Conservation (phyloP, 768 basidiomycete species). For the Tephrocybe sp. region DNA sequence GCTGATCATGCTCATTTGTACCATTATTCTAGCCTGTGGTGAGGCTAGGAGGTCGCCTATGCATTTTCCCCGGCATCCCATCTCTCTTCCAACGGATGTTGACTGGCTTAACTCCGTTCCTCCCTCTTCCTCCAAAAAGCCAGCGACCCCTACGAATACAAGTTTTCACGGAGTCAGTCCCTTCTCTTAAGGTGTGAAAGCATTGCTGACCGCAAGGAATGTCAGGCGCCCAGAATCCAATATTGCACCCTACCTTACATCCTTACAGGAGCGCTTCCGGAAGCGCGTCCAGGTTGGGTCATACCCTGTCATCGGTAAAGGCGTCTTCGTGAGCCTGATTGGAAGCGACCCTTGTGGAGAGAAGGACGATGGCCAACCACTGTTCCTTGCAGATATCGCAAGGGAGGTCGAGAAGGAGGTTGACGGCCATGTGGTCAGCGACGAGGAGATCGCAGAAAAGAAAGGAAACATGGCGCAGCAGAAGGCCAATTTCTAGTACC, state of each 20-base stretch:
- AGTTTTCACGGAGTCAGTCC: slow-evolving; percentile 73
- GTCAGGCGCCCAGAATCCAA: slow-evolving; percentile 73
- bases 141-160: slow-evolving; percentile 79
- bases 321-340: slow-evolving; percentile 74
- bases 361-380: slow-evolving; percentile 47
- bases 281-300: slow-evolving; percentile 82
- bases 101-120: slow-evolving; percentile 64
- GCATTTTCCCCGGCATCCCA: slow-evolving; percentile 92
- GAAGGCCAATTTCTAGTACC: slow-evolving; percentile 1
- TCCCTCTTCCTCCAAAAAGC: slow-evolving; percentile 75
- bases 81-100: slow-evolving; percentile 81
- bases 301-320: slow-evolving; percentile 63
- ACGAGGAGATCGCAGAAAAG: slow-evolving; percentile 61
- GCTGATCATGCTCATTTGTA: slow-evolving; percentile 3
- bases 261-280: slow-evolving; percentile 71
- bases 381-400: slow-evolving; percentile 54
- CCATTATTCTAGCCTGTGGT: slow-evolving; percentile 68
- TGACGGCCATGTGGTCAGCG: slow-evolving; percentile 58
- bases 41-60: slow-evolving; percentile 80
- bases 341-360: slow-evolving; percentile 41
- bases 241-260: slow-evolving; percentile 80
- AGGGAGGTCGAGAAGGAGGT: slow-evolving; percentile 62
- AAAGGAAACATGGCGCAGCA: slow-evolving; percentile 29
- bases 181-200: not conserved
- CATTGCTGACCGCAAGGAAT: not conserved